Percentiles rank a stretch among this genome's conserved stretches.
Evolutionary conservation across 106 monocot genomes (phyloP).

Genomic region (Triglochin maritima): DNA sequence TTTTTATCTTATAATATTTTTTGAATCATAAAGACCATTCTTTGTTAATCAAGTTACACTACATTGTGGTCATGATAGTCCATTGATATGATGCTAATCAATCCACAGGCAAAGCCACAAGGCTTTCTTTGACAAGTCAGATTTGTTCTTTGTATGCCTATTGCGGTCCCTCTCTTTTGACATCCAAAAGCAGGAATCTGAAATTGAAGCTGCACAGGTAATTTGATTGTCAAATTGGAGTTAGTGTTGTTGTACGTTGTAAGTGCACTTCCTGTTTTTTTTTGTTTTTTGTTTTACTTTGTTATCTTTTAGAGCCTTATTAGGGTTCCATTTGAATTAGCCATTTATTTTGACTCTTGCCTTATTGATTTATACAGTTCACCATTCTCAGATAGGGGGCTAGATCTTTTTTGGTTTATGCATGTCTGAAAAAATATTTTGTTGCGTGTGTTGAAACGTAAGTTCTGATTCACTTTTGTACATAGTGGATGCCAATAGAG

Average conservation of each 20-base stretch:
- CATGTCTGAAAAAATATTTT: too few relatives aligned
- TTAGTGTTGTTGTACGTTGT: background rate
- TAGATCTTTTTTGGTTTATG: too few relatives aligned
- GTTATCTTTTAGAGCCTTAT: too few relatives aligned
- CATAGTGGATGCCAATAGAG: conserved; percentile 77
- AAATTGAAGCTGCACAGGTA: conserved; percentile 88
- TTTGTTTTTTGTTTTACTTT: background rate
- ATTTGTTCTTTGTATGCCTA: conserved; percentile 85
- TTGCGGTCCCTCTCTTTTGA: conserved; percentile 61
- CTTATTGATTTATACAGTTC: too few relatives aligned
- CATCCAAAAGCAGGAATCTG: conserved; percentile 80
- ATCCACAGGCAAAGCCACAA: conserved; percentile 76
- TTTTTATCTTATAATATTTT: too few relatives aligned
- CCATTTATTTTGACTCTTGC: too few relatives aligned
- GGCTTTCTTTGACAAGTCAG: conserved; percentile 80
- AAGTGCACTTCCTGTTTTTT: background rate
- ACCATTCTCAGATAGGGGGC: too few relatives aligned
- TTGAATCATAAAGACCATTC: too few relatives aligned
- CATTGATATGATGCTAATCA: background rate
- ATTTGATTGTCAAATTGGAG: background rate
- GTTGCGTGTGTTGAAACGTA: too few relatives aligned
- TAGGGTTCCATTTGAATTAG: too few relatives aligned
- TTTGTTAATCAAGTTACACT: background rate
- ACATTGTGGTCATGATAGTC: background rate
- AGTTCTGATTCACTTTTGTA: too few relatives aligned